Evolutionary conservation across 2,329 filamentous ascomycete species (phyloP), one percentile per base, ranked within the genome.

Genomic region (Colletotrichum sp.): DNA sequence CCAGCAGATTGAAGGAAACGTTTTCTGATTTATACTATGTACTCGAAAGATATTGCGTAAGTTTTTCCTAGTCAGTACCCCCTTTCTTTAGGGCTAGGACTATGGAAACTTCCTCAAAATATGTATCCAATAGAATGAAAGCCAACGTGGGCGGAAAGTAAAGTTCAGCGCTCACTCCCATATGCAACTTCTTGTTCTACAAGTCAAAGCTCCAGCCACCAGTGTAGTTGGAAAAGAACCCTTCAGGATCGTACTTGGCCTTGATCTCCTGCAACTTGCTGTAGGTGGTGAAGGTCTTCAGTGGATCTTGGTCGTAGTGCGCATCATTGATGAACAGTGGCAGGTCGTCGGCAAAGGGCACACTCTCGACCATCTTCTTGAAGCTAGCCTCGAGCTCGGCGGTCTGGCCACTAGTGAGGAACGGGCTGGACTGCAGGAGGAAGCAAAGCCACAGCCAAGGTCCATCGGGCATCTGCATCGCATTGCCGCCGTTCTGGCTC

Each of bases 231-330:
- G 57, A 28, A 12, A 85, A 85, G 16, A 84, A 72, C 2, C 80
- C 79, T 6, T 76, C 49, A 1, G 81, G 82, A 68, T 86, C 84
- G 72, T 84, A 85, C 59, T 82, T 81, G 12, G 76, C 71, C 3
- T 79, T 79, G 10, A 82, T 78, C 26, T 77, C 66, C 44, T 75
- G 77, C 30, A 85, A 12, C 57, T 32, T 62, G 57, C 26, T 30
- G 0, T 62, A 62, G 16, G 57, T 62, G 15, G 57, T 62, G 57
- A 62, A 62, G 26, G 57, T 62, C 18, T 62, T 62, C 9, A 62
- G 57, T 0, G 57, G 57, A 62, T 62, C 57, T 32, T 62, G 57
- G 18, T 62, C 57, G 57, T 62, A 62, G 1, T 62, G 57, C 26
- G 57, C 57, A 62, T 62, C 57, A 8, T 62, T 62, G 16, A 62